Percentiles rank a stretch among this genome's conserved stretches.
Evolutionary conservation across 768 basidiomycete species (phyloP).

Genomic region (Lentinula aciculospora): DNA sequence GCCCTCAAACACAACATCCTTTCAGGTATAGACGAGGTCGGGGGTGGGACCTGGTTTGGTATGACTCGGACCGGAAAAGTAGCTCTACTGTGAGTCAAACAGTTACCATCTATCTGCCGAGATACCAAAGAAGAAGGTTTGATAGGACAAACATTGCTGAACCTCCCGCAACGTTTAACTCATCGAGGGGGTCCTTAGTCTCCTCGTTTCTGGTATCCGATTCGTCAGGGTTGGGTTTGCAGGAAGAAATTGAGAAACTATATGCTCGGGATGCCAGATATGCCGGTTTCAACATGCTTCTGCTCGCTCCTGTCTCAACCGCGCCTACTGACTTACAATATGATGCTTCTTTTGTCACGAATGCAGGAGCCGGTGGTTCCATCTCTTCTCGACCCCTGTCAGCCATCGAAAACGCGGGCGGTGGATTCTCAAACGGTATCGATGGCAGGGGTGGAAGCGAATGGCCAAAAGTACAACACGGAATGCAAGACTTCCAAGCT

Average conservation of each 20-base stretch:
- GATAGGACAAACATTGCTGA: conserved; percentile 85
- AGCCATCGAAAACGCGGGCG: conserved; percentile 39
- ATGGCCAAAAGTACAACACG: conserved; percentile 75
- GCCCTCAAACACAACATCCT: conserved; percentile 35
- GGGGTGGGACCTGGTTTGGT: conserved; percentile 84
- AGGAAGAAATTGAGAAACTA: conserved; percentile 42
- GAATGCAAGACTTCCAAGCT: conserved; percentile 38
- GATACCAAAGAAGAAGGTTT: conserved; percentile 7
- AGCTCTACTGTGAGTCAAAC: conserved; percentile 59
- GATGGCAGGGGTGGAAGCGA: conserved; percentile 53
- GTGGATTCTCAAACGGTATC: conserved; percentile 72
- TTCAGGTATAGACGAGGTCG: conserved; percentile 68
- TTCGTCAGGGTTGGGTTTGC: conserved; percentile 24
- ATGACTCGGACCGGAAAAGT: conserved; percentile 58
- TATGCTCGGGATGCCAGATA: conserved; percentile 45
- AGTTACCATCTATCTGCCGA: conserved; percentile 7
- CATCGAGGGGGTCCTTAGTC: conserved; percentile 66
- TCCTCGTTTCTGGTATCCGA: conserved; percentile 62
- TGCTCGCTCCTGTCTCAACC: conserved; percentile 41
- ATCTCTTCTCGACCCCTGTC: conserved; percentile 52
- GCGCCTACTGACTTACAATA: conserved; percentile 28
- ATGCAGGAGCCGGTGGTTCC: conserved; percentile 61
- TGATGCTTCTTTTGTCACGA: conserved; percentile 57
- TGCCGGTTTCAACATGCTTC: conserved; percentile 79
- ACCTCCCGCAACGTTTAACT: conserved; percentile 35